These are phyloP conservation scores for Nitzschia sp. DNA, from an alignment of 108 stramenopile species.

Conservation along the genomic window DNA sequence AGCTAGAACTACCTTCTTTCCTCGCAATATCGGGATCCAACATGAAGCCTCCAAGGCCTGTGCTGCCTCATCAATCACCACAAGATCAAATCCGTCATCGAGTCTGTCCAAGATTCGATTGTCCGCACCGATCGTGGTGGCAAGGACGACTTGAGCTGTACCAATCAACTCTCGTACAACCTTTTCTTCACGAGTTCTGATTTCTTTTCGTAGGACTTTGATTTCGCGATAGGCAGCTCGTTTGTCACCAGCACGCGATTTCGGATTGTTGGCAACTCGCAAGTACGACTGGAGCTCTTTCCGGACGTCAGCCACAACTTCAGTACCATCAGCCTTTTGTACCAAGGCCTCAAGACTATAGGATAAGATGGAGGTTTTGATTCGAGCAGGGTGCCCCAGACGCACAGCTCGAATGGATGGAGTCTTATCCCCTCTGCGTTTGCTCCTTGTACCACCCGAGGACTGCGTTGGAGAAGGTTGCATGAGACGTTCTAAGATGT, in stretches of 20 bases:
- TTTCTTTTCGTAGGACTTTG: constrained; percentile 79
- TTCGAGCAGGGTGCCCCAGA: constrained; percentile 94
- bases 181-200: constrained; percentile 84
- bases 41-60: constrained; percentile 95
- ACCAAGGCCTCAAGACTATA: constrained; percentile 93
- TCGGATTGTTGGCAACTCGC: constrained; percentile 47
- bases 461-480: background rate
- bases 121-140: constrained; percentile 89
- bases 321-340: constrained; percentile 88
- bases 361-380: constrained; percentile 69
- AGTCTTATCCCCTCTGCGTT: constrained; percentile 1
- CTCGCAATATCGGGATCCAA: constrained; percentile 90
- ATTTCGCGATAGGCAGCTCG: constrained; percentile 70
- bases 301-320: constrained; percentile 90
- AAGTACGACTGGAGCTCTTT: constrained; percentile 72
- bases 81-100: constrained; percentile 87
- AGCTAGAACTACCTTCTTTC: constrained; percentile 84
- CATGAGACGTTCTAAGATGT: constrained; percentile 88
- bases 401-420: constrained; percentile 62
- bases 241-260: constrained; percentile 47
- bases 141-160: constrained; percentile 79
- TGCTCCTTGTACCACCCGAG: background rate
- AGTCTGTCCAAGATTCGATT: constrained; percentile 50
- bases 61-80: constrained; percentile 99
- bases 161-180: constrained; percentile 80